Evolutionary conservation across 208 protist genomes (phyloP).

Genomic region (Leishmania braziliensis): DNA sequence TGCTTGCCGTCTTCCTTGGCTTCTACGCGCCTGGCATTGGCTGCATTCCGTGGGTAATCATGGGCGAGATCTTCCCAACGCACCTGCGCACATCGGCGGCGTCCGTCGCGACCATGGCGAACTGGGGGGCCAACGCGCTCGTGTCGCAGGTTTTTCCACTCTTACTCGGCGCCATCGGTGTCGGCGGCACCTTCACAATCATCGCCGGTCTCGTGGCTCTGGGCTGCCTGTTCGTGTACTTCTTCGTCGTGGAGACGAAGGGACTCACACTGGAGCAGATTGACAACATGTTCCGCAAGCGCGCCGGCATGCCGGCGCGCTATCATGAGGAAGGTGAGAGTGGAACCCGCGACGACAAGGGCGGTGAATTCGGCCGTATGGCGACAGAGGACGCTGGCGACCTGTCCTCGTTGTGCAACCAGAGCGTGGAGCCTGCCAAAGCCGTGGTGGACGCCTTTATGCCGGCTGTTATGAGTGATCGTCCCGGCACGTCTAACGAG

Average conservation of each 20-base stretch:
- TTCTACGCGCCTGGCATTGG: conserved; percentile 90
- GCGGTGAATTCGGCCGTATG: conserved; percentile 4
- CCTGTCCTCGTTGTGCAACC: conserved; percentile 14
- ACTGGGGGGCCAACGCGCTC: conserved; percentile 89
- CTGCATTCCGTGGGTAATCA: conserved; percentile 92
- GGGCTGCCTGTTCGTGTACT: conserved; percentile 71
- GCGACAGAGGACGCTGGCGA: background rate
- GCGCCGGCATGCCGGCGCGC: conserved; percentile 46
- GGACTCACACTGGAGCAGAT: conserved; percentile 87
- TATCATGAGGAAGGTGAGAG: conserved; percentile 31
- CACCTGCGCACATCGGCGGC: conserved; percentile 77
- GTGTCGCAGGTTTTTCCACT: conserved; percentile 90
- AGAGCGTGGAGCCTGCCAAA: background rate
- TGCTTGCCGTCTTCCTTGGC: conserved; percentile 80
- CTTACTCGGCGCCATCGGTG: conserved; percentile 81
- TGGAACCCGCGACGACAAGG: conserved; percentile 5
- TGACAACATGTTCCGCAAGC: conserved; percentile 74
- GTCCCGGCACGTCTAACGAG: background rate
- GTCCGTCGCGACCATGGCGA: conserved; percentile 90
- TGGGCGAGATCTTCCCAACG: conserved; percentile 90
- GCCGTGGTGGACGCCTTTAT: background rate
- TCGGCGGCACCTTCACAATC: conserved; percentile 82
- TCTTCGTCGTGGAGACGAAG: conserved; percentile 90
- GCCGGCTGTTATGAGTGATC: background rate
- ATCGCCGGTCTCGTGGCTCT: conserved; percentile 66